Conservation (phyloP, 805 yeast genomes). For the Saturnispora zaruensis region DNA sequence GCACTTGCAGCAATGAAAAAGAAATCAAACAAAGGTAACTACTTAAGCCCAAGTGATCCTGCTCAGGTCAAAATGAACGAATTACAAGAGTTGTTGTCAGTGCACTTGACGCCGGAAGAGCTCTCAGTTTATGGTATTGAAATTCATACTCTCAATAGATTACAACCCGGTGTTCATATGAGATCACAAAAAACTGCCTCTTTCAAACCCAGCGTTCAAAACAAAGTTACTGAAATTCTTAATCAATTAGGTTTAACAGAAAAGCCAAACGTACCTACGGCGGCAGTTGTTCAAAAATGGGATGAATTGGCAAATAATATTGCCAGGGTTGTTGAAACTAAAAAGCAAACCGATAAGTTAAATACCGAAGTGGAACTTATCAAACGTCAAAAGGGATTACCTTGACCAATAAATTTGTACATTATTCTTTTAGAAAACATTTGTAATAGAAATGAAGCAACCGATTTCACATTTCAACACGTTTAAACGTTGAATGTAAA, state of each 20-base stretch:
- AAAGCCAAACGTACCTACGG: slow-evolving; percentile 84
- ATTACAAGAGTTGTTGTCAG: slow-evolving; percentile 33
- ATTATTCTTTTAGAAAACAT: background rate
- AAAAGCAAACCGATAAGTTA: slow-evolving; percentile 78
- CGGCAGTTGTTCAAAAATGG: slow-evolving; percentile 63
- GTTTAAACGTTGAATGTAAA: background rate
- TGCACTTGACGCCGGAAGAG: slow-evolving; percentile 62
- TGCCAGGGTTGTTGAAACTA: slow-evolving; percentile 67
- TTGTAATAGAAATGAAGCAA: background rate
- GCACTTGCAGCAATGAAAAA: slow-evolving; percentile 13
- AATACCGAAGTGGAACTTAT: slow-evolving; percentile 63
- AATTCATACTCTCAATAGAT: slow-evolving; percentile 58
- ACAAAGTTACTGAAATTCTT: slow-evolving; percentile 49
- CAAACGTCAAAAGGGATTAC: slow-evolving; percentile 27
- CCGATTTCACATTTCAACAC: background rate
- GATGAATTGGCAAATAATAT: slow-evolving; percentile 68
- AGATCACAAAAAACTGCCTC: slow-evolving; percentile 74
- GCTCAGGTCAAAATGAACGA: slow-evolving; percentile 16
- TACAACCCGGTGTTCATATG: slow-evolving; percentile 72
- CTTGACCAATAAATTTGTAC: background rate
- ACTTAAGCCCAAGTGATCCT: slow-evolving; percentile 12
- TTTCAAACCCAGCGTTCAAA: slow-evolving; percentile 68
- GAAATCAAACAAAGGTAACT: slow-evolving; percentile 2
- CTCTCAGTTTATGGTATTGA: slow-evolving; percentile 78
- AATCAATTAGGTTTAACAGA: slow-evolving; percentile 74